A percentile compares a stretch with the other conserved stretches of the same genome.
Conservation (phyloP, 352 stramenopile species). For the Phytopythium sindhum region DNA sequence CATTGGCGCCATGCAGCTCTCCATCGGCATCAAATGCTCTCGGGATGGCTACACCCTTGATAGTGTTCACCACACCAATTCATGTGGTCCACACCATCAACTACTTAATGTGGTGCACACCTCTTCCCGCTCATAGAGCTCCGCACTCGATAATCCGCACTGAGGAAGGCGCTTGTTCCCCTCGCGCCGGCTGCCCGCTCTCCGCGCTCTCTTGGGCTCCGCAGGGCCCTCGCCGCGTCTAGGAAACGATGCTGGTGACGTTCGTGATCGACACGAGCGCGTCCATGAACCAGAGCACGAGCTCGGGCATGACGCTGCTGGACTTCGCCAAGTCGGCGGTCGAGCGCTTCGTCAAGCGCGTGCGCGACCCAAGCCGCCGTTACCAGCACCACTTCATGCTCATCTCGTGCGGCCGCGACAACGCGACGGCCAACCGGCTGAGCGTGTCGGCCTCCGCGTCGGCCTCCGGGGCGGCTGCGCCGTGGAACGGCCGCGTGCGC, state of each 20-base stretch:
- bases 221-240: not conserved
- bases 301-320: conserved; percentile 85
- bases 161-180: not conserved
- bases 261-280: conserved; percentile 89
- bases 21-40: not conserved
- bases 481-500: conserved; percentile 68
- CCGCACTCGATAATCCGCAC: not conserved
- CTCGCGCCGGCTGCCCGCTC: not conserved
- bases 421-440: conserved; percentile 19
- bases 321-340: conserved; percentile 88
- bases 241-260: conserved; percentile 71
- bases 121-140: not conserved
- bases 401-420: conserved; percentile 64
- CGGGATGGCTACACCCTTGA: not conserved
- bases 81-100: not conserved
- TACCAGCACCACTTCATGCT: conserved; percentile 91
- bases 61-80: not conserved
- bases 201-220: not conserved
- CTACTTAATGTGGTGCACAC: not conserved
- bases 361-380: conserved; percentile 72
- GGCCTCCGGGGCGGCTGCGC: conserved; percentile 6
- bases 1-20: not conserved
- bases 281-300: conserved; percentile 90
- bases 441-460: not conserved
- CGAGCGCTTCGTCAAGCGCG: conserved; percentile 86